Evolutionary conservation across 768 basidiomycete species (phyloP).

Genomic region (Lyophyllum semitale): DNA sequence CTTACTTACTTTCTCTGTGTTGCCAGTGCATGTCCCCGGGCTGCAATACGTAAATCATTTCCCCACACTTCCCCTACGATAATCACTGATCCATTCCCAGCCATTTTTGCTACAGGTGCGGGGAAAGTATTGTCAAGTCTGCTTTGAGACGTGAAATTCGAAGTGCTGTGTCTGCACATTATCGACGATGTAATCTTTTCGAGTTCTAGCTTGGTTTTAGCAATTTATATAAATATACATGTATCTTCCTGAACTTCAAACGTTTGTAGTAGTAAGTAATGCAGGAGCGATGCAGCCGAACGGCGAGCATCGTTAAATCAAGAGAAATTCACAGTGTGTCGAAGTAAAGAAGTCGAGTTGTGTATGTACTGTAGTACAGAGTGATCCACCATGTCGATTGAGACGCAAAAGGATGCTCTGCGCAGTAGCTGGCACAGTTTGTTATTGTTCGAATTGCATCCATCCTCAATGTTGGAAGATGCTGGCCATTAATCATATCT

Average conservation of each 20-base stretch:
- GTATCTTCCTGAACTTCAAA: no score
- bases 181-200: neutral
- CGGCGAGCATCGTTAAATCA: no score
- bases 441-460: no score
- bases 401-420: no score
- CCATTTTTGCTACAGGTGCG: conserved; percentile 59
- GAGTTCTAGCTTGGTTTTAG: neutral
- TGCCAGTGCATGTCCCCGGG: conserved; percentile 55
- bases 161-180: neutral
- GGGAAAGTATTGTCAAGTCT: conserved; percentile 39
- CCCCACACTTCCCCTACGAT: neutral
- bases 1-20: neutral
- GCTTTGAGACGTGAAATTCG: neutral
- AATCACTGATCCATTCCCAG: conserved; percentile 10
- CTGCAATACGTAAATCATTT: conserved; percentile 46
- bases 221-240: neutral
- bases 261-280: no score
- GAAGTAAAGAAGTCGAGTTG: no score
- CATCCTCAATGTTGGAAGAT: neutral
- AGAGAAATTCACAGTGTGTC: no score
- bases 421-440: no score
- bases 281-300: no score
- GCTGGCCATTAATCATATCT: neutral
- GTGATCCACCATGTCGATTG: no score
- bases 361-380: no score